These are phyloP conservation scores for Coemansia sp. DNA, from an alignment of 192 early-diverging fungal genomes.

Conservation along the genomic window DNA sequence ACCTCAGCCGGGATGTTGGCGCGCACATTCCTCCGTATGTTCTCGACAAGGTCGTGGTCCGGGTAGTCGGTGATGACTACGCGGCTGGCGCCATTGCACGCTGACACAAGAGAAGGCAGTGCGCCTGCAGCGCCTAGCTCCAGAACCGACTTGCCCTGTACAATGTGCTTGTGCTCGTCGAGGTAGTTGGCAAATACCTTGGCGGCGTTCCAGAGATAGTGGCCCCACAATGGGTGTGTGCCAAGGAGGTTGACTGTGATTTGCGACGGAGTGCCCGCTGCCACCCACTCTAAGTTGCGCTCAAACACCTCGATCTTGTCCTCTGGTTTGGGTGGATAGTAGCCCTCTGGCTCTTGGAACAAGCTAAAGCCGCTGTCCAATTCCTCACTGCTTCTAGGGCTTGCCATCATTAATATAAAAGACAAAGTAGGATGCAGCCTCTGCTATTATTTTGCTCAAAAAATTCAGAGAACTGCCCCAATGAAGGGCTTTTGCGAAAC, in stretches of 20 bases:
- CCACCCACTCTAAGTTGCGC: conserved; percentile 40
- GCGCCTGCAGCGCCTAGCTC: conserved; percentile 86
- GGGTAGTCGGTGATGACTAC: conserved; percentile 53
- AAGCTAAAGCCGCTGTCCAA: conserved; percentile 12
- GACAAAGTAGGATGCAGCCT: no score
- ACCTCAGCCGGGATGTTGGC: conserved; percentile 54
- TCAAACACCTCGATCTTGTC: conserved; percentile 58
- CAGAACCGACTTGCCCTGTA: conserved; percentile 61
- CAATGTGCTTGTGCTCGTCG: conserved; percentile 64
- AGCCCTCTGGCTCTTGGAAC: conserved; percentile 48
- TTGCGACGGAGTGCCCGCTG: not conserved
- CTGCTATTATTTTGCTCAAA: no score
- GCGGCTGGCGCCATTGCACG: conserved; percentile 68
- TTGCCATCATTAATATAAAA: not conserved
- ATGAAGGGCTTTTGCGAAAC: no score
- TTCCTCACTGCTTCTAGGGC: conserved; percentile 20
- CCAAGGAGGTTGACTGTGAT: conserved; percentile 64
- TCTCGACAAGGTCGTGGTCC: conserved; percentile 70
- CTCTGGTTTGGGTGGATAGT: conserved; percentile 53
- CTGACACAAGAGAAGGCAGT: conserved; percentile 70
- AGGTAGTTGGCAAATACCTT: conserved; percentile 75
- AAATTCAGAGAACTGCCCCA: not conserved
- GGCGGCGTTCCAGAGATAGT: conserved; percentile 90
- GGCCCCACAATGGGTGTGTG: conserved; percentile 80
- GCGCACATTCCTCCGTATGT: conserved; percentile 68